phyloP scores from a whole-genome alignment of 2,329 filamentous ascomycete genomes.

The Botrytis tulipae region DNA sequence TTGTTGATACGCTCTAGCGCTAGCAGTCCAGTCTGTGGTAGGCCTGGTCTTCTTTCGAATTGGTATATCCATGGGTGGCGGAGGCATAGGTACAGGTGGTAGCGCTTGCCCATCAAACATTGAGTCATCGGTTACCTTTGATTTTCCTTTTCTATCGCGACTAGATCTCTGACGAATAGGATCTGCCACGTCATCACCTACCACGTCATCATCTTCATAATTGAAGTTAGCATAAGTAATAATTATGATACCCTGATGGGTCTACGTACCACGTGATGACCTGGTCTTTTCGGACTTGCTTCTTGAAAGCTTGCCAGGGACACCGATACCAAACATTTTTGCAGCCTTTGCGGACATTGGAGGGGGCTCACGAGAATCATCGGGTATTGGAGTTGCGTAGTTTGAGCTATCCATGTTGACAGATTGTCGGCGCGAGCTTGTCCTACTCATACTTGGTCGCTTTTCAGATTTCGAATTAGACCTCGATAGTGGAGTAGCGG shows the following conservation, averaged over 20 bases:
- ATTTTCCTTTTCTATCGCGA: slow-evolving; percentile 43
- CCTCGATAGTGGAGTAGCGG: slow-evolving; percentile 64
- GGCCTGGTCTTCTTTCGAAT: slow-evolving; percentile 30
- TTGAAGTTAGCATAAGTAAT: slow-evolving; percentile 26
- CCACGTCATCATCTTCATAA: slow-evolving; percentile 50
- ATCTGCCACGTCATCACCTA: slow-evolving; percentile 50
- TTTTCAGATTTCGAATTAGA: slow-evolving; percentile 67
- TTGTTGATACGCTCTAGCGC: slow-evolving; percentile 55
- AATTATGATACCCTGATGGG: slow-evolving; percentile 11
- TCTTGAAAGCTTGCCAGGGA: slow-evolving; percentile 47
- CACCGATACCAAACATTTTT: slow-evolving; percentile 64
- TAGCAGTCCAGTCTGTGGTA: slow-evolving; percentile 39
- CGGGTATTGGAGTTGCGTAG: slow-evolving; percentile 70
- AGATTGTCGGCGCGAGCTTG: slow-evolving; percentile 65
- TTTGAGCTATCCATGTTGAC: slow-evolving; percentile 59
- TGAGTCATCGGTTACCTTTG: slow-evolving; percentile 44
- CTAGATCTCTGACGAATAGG: slow-evolving; percentile 48
- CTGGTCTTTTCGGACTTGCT: slow-evolving; percentile 48
- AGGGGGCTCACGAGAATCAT: slow-evolving; percentile 51
- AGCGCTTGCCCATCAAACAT: slow-evolving; percentile 28
- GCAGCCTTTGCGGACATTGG: slow-evolving; percentile 74
- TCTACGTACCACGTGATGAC: slow-evolving; percentile 44
- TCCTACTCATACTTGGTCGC: slow-evolving; percentile 54
- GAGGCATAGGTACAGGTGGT: slow-evolving; percentile 38
- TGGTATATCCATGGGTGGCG: slow-evolving; percentile 34